A percentile compares a stretch with the other conserved stretches of the same genome.
These are phyloP conservation scores for Neopestalotiopsis rosae DNA, from an alignment of 2,329 filamentous ascomycete genomes.

Conservation along the genomic window DNA sequence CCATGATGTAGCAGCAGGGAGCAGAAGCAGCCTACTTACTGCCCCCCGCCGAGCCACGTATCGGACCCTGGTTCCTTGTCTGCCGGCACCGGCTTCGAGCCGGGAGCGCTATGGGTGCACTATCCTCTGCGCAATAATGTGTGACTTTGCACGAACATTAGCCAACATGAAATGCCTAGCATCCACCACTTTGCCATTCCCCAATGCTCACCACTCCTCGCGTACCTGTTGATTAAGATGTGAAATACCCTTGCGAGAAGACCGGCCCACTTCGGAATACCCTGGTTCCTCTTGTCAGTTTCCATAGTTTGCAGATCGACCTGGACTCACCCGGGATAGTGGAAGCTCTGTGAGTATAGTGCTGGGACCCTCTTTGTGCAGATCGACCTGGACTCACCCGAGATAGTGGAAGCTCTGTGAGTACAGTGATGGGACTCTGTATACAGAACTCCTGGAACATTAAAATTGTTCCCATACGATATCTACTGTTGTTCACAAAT, in stretches of 20 bases:
- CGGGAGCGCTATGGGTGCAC: slow-evolving; percentile 11
- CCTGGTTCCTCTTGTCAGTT: slow-evolving; percentile 1
- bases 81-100: slow-evolving; percentile 7
- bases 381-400: not conserved
- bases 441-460: too few relatives aligned
- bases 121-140: not conserved
- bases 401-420: not conserved
- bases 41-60: too few relatives aligned
- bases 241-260: not conserved
- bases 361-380: too few relatives aligned
- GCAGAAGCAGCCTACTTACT: too few relatives aligned
- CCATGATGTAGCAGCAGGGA: too few relatives aligned
- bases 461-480: too few relatives aligned
- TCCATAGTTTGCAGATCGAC: not conserved
- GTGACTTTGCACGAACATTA: not conserved
- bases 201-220: too few relatives aligned
- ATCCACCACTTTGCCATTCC: not conserved
- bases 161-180: too few relatives aligned
- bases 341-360: not conserved
- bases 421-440: too few relatives aligned
- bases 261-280: not conserved
- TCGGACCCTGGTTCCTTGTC: not conserved
- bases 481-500: too few relatives aligned
- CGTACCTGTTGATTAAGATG: not conserved
- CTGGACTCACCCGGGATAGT: not conserved